These are phyloP conservation scores for Wickerhamomyces chaumierensis DNA, from an alignment of 805 yeast genomes.

Conservation along the genomic window DNA sequence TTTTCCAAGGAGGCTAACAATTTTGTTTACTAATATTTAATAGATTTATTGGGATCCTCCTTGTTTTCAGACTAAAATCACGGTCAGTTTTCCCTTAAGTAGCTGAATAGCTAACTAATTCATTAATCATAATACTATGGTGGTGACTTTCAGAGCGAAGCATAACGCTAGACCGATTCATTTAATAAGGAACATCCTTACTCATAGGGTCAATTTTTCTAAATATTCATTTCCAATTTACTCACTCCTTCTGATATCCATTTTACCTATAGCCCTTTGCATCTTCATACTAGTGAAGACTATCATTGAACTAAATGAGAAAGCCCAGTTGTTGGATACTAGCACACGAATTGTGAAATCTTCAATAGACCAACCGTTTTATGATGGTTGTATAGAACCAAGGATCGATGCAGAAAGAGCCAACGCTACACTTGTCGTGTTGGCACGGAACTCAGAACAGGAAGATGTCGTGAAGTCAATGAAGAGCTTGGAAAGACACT, in stretches of 20 bases:
- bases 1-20: no score
- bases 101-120: no score
- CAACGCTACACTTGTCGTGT: conserved; percentile 76
- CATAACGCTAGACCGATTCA: no score
- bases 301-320: neutral
- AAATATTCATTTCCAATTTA: conserved; percentile 1
- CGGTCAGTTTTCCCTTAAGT: no score
- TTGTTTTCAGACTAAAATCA: no score
- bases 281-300: neutral
- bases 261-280: neutral
- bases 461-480: conserved; percentile 69
- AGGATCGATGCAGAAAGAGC: conserved; percentile 30
- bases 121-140: no score
- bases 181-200: no score
- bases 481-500: conserved; percentile 70
- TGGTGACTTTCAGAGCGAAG: no score
- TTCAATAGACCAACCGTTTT: conserved; percentile 34
- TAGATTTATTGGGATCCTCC: no score
- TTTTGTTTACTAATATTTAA: no score
- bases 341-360: conserved; percentile 2
- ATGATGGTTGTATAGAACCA: conserved; percentile 39
- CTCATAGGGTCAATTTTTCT: neutral
- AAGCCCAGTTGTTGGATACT: neutral
- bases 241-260: neutral
- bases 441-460: conserved; percentile 73